Evolutionary conservation across 2,329 filamentous ascomycete genomes (phyloP).

Genomic region (Aspergillus sp.): DNA sequence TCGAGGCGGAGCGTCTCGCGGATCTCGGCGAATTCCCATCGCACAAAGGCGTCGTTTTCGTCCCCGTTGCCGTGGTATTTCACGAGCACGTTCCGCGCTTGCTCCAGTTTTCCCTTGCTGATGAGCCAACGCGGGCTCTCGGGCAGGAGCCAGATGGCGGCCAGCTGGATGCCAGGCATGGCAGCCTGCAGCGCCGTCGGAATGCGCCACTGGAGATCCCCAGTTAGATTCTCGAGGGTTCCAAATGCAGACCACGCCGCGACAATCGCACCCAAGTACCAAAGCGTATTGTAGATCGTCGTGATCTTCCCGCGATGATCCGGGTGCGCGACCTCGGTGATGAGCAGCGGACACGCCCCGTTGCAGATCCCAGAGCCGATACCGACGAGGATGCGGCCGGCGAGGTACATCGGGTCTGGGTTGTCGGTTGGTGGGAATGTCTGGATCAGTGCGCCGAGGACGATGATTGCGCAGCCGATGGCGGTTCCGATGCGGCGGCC

Average conservation of each 20-base stretch:
- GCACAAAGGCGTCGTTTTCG: too few species aligned
- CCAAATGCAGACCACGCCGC: slow-evolving; percentile 23
- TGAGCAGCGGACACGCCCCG: neutral
- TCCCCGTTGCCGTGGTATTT: too few species aligned
- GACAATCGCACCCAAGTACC: slow-evolving; percentile 34
- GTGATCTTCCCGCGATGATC: neutral
- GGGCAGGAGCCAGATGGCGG: neutral
- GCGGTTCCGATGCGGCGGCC: slow-evolving; percentile 24
- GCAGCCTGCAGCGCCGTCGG: slow-evolving; percentile 16
- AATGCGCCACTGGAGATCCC: slow-evolving; percentile 24
- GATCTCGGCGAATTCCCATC: too few species aligned
- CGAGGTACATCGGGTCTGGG: neutral
- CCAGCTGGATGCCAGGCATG: neutral
- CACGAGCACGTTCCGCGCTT: neutral
- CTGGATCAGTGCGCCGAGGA: slow-evolving; percentile 33
- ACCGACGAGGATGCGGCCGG: neutral
- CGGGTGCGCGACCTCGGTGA: neutral
- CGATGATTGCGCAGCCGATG: slow-evolving; percentile 19
- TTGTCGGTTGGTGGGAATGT: slow-evolving; percentile 17
- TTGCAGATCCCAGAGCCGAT: neutral
- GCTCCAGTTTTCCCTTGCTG: neutral
- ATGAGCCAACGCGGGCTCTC: slow-evolving; percentile 3
- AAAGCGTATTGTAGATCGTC: neutral
- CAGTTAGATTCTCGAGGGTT: slow-evolving; percentile 21
- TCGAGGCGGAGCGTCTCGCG: too few species aligned